These are phyloP conservation scores for Stemphylium vesicarium DNA, from an alignment of 2,329 filamentous ascomycete genomes.

Conservation along the genomic window DNA sequence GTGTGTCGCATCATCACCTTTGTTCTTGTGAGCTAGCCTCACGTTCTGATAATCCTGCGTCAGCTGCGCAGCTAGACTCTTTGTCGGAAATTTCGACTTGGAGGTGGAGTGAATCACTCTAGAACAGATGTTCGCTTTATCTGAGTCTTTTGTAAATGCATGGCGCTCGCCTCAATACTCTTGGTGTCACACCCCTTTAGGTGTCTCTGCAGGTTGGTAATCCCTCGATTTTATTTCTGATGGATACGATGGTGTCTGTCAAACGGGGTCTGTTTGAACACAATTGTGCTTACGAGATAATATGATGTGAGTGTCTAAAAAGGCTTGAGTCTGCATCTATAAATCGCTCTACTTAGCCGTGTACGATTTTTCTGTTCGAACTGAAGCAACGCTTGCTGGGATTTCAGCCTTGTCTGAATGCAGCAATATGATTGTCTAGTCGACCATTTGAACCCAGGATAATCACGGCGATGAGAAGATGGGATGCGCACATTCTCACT, in stretches of 20 bases:
- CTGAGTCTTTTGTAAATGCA: neutral
- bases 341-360: neutral
- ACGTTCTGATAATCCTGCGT: neutral
- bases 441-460: neutral
- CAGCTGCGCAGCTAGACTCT: neutral
- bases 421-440: neutral
- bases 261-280: neutral
- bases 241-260: too few relatives aligned
- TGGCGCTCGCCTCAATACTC: neutral
- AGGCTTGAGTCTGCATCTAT: neutral
- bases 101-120: neutral
- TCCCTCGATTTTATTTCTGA: neutral
- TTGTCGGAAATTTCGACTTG: neutral
- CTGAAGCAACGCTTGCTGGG: neutral
- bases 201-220: neutral
- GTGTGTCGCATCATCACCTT: slow-evolving; percentile 1
- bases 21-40: neutral
- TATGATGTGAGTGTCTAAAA: neutral
- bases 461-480: neutral
- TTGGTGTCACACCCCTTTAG: neutral
- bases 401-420: neutral
- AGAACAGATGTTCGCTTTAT: slow-evolving; percentile 7
- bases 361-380: neutral
- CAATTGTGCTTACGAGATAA: neutral
- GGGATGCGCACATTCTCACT: neutral